Evolutionary conservation across 345 rosid genomes (phyloP).

Genomic region (Microthlaspi erraticum): DNA sequence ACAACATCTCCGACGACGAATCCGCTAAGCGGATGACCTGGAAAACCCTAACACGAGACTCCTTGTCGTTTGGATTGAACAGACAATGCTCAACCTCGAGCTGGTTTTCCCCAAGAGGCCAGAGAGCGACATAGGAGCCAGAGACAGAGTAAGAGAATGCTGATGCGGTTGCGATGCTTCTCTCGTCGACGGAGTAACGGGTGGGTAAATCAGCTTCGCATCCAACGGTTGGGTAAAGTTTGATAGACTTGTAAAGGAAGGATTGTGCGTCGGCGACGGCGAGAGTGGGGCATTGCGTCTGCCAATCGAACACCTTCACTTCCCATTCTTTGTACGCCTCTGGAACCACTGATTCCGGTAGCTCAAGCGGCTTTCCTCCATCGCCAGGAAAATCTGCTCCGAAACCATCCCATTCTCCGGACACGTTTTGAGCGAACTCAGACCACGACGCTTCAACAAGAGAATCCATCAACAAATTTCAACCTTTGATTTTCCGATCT

Average conservation of each 20-base stretch:
- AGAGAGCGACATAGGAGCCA: slow-evolving; percentile 78
- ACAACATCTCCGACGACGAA: slow-evolving; percentile 34
- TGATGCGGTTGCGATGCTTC: slow-evolving; percentile 44
- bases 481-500: too few species aligned
- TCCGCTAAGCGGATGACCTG: slow-evolving; percentile 55
- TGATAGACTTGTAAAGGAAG: slow-evolving; percentile 66
- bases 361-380: slow-evolving; percentile 70
- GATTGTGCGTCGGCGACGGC: slow-evolving; percentile 52
- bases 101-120: slow-evolving; percentile 54
- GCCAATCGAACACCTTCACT: slow-evolving; percentile 95
- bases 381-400: slow-evolving; percentile 78
- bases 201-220: slow-evolving; percentile 99
- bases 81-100: slow-evolving; percentile 86
- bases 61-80: slow-evolving; percentile 71
- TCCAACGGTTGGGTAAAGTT: slow-evolving; percentile 94
- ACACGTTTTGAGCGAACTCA: slow-evolving; percentile 71
- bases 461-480: neutral
- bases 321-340: slow-evolving; percentile 97
- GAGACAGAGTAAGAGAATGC: slow-evolving; percentile 71
- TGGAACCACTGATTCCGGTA: slow-evolving; percentile 87
- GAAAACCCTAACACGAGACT: slow-evolving; percentile 82
- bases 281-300: slow-evolving; percentile 94
- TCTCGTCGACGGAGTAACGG: slow-evolving; percentile 58
- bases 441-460: slow-evolving; percentile 35
- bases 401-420: slow-evolving; percentile 98